A percentile compares a stretch with the other conserved stretches of the same genome.
phyloP scores from a whole-genome alignment of 169 alveolate species.

The Theileria annulata region DNA sequence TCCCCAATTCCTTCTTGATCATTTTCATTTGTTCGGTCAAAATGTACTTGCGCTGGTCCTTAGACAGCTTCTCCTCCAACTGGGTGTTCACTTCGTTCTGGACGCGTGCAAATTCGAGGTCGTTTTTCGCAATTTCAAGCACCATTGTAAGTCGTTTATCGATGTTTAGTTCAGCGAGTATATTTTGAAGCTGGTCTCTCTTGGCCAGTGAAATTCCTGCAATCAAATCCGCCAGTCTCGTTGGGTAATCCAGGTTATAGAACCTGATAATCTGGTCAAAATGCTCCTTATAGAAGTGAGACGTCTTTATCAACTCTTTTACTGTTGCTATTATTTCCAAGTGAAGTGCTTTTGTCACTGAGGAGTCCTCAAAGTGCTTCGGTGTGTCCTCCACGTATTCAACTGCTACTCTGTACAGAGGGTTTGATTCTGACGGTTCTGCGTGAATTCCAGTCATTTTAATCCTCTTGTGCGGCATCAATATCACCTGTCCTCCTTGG shows the following conservation, averaged over 20 bases:
- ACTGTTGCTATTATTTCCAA: constrained; percentile 76
- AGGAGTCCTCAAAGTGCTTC: constrained; percentile 59
- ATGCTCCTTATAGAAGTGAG: constrained; percentile 80
- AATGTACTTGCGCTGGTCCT: constrained; percentile 77
- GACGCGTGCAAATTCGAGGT: constrained; percentile 76
- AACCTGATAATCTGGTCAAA: constrained; percentile 78
- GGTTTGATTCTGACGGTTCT: constrained; percentile 56
- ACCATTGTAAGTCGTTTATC: constrained; percentile 76
- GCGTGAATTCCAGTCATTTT: constrained; percentile 64
- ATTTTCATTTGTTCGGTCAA: constrained; percentile 78
- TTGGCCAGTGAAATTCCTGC: constrained; percentile 81
- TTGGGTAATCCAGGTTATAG: constrained; percentile 78
- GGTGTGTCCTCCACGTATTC: constrained; percentile 64
- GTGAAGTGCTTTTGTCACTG: constrained; percentile 72
- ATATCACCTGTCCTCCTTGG: constrained; percentile 79
- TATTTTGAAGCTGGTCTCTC: constrained; percentile 76
- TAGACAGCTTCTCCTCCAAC: constrained; percentile 75
- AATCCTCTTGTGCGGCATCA: constrained; percentile 76
- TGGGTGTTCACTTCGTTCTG: constrained; percentile 74
- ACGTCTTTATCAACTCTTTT: constrained; percentile 76
- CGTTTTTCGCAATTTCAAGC: constrained; percentile 77
- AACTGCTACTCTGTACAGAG: constrained; percentile 57
- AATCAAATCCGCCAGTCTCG: constrained; percentile 78
- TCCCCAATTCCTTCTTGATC: constrained; percentile 81
- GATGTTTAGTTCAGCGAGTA: constrained; percentile 74